Base-by-base conservation (phyloP, 108 stramenopile genomes). In the Pelagomonas calceolata region DNA sequence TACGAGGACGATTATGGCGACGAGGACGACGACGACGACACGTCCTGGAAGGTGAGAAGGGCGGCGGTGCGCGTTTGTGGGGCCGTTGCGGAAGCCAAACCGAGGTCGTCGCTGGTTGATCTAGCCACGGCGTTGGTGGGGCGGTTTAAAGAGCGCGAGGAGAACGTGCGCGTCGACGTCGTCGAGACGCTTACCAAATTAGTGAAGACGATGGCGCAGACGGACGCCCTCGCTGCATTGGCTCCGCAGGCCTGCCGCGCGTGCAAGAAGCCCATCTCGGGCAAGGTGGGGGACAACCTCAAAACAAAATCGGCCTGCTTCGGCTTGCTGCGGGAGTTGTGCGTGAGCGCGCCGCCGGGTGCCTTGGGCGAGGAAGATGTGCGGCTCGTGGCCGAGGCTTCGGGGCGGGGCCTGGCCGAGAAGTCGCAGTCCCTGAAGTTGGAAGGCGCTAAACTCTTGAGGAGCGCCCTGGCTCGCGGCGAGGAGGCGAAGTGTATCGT, bases 91-190 rank as follows among this genome's bases (percentile, higher is more conserved):
- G 86, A 88, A 67, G 74, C 87, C 17, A n/a, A n/a, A n/a, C 43
- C n/a, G n/a, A n/a, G n/a, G n/a, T n/a, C n/a, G n/a, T n/a, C n/a
- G n/a, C n/a, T n/a, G n/a, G 72, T 72, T 80, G n/a, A 16, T 26
- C 83, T 90, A 0, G 91, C 90, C 15, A 79, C 78, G 67, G 90
- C 88, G 71, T 78, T 97, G 30, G 85, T 97, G 30, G 73, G 73
- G 39, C 82, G 94, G 30, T 94, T 95, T 85, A 95, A 93, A 79
- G 97, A 98, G 82, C 86, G 97, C 10, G 97, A 98, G 75, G 97
- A 98, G 76, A 98, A 95, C 78, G 96, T 95, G 71, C 93, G 94
- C 46, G 89, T 94, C 30, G 97, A 90, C 72, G 83, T 95, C 35
- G 81, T 98, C 70, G 90, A 86, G 32, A 16, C 12, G 43, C 18